Evolutionary conservation across 805 yeast genomes (phyloP), one percentile per base, ranked within the genome.

Genomic region (Metschnikowia peoriensis): DNA sequence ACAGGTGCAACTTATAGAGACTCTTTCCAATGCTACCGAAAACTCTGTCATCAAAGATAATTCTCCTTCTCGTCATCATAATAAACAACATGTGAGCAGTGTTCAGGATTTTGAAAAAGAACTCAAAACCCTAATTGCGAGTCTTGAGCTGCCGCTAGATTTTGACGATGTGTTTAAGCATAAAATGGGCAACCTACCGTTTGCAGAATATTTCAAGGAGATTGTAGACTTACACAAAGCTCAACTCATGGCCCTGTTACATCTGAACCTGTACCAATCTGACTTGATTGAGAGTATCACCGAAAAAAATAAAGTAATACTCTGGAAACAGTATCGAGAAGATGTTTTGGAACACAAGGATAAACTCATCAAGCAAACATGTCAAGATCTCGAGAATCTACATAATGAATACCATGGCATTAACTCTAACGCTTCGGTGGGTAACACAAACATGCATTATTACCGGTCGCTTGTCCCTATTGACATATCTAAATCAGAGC

Each of bases 301-400:
- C 8, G 58, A 60, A 22, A 64, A 65, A 8, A 63, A 70, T 41
- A 59, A 65, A 22, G 53, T 53, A 4, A 64, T 70, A 3, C 52
- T 70, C n/a, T 75, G 78, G 78, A 61, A 69, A 41, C 69, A 65
- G 44, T 73, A 66, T 58, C 60, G 63, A 38, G 56, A 53, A 17
- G 59, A 67, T 27, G 57, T 72, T 45, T 43, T 62, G 15, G 55
- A 59, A 7, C 53, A 61, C 28, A 69, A 68, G 51, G 60, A 66
- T 17, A 51, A 66, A 40, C 55, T 71, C 34, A 59, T 69, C 12
- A 50, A 60, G 35, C 56, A 66, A 28, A 66, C 72, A 6, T 53
- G 63, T 29, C 58, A 58, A 17, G 66, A 71, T 42, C 63, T 74
- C 28, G 54, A 57, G 42, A 54, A 64, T 10, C 55, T 74, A 15